Percentiles rank a stretch among this genome's conserved stretches.
Conservation (phyloP, 768 basidiomycete species). For the Mycena belliarum region DNA sequence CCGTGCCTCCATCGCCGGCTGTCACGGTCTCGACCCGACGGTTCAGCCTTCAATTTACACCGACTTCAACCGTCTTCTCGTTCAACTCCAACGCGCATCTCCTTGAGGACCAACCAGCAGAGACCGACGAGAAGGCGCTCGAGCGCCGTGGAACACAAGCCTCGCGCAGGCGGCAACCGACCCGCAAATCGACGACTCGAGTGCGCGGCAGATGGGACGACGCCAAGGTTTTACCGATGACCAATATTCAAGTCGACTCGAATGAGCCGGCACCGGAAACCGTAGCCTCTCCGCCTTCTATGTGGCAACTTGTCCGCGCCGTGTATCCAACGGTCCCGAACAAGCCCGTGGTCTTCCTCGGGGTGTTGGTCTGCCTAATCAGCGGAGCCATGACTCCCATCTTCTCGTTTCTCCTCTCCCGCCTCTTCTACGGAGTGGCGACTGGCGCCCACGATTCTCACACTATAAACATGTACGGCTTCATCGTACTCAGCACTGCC, state of each 20-base stretch:
- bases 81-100: conserved; percentile 24
- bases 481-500: conserved; percentile 72
- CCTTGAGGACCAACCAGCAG: conserved; percentile 1
- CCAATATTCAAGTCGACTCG: conserved; percentile 30
- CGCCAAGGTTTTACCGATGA: conserved; percentile 26
- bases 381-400: conserved; percentile 88
- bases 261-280: conserved; percentile 12
- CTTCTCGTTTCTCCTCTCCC: conserved; percentile 88
- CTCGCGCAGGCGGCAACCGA: conserved; percentile 3
- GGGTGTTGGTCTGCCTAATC: conserved; percentile 65
- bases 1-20: conserved; percentile 25
- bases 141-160: conserved; percentile 17
- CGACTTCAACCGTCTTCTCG: conserved; percentile 45
- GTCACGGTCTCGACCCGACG: conserved; percentile 38
- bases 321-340: conserved; percentile 74
- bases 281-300: conserved; percentile 30
- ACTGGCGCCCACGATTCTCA: conserved; percentile 63
- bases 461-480: conserved; percentile 72
- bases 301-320: conserved; percentile 51
- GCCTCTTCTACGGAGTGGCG: conserved; percentile 75
- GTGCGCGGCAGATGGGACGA: conserved; percentile 24
- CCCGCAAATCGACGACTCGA: not conserved
- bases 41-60: conserved; percentile 68
- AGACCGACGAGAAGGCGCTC: conserved; percentile 12
- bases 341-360: conserved; percentile 70